phyloP scores from a whole-genome alignment of 306 rosid genomes.

The Prunus mongolica region DNA sequence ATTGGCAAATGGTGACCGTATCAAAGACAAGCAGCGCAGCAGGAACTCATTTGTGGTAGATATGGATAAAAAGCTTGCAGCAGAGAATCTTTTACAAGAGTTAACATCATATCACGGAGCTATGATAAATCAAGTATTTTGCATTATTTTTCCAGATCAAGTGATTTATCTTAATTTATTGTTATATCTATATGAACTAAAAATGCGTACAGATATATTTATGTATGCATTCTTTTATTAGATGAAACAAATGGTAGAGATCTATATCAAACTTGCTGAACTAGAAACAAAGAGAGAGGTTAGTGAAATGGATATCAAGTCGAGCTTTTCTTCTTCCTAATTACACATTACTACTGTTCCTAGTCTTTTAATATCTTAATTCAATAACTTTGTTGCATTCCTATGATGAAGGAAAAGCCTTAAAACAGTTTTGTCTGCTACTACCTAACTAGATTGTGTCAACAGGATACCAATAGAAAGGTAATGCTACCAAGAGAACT shows the following conservation, averaged over 20 bases:
- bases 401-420: conserved; percentile 1
- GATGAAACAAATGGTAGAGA: conserved; percentile 97
- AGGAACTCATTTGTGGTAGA: conserved; percentile 89
- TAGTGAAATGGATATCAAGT: conserved; percentile 10
- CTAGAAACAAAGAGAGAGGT: conserved; percentile 90
- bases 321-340: conserved; percentile 13
- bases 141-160: background rate
- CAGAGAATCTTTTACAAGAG: conserved; percentile 76
- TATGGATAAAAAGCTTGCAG: conserved; percentile 89
- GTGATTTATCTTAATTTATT: background rate
- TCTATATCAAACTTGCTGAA: conserved; percentile 93
- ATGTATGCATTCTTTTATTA: conserved; percentile 12
- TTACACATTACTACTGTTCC: background rate
- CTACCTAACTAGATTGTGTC: conserved; percentile 31
- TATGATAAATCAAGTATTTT: conserved; percentile 62
- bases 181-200: conserved; percentile 1
- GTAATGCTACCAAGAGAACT: conserved; percentile 80
- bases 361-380: background rate
- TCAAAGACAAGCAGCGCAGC: conserved; percentile 83
- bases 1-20: conserved; percentile 86
- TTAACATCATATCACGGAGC: conserved; percentile 68
- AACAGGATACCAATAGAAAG: conserved; percentile 83
- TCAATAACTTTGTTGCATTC: conserved; percentile 2
- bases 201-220: background rate
- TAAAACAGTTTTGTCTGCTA: background rate